A percentile compares a stretch with the other conserved stretches of the same genome.
phyloP scores from a whole-genome alignment of 2,329 filamentous ascomycete genomes.

The Seiridium cupressi region DNA sequence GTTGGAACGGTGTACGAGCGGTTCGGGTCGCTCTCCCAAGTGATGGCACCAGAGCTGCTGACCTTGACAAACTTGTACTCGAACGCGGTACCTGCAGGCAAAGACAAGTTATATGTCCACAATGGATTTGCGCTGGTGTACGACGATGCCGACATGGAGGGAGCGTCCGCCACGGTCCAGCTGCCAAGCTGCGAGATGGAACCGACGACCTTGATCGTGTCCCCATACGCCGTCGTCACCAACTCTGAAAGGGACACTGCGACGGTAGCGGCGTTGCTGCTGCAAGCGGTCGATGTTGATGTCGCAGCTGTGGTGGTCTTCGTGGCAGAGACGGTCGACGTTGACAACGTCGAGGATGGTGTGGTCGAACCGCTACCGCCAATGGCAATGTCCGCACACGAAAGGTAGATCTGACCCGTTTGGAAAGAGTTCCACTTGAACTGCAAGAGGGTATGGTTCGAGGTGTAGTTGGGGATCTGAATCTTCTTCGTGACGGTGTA shows the following conservation, averaged over 20 bases:
- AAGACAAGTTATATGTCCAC: constrained; percentile 42
- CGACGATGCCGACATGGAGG: constrained; percentile 40
- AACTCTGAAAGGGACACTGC: constrained; percentile 34
- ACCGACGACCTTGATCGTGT: constrained; percentile 40
- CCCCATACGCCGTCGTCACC: constrained; percentile 40
- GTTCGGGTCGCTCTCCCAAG: constrained; percentile 45
- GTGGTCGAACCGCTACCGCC: background rate
- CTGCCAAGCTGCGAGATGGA: constrained; percentile 36
- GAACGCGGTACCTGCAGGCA: constrained; percentile 42
- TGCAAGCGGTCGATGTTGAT: constrained; percentile 33
- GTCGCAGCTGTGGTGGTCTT: constrained; percentile 42
- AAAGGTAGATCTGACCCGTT: constrained; percentile 51
- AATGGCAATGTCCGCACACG: constrained; percentile 52
- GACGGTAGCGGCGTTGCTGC: constrained; percentile 19
- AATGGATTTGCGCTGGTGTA: constrained; percentile 50
- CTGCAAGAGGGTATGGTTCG: constrained; percentile 48
- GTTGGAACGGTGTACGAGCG: constrained; percentile 9
- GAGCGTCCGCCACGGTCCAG: constrained; percentile 39
- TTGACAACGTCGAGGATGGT: background rate
- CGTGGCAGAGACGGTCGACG: background rate
- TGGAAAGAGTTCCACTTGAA: constrained; percentile 56
- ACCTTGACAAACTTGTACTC: constrained; percentile 52
- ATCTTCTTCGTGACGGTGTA: constrained; percentile 53
- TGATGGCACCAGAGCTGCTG: constrained; percentile 35
- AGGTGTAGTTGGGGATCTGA: constrained; percentile 42